Evolutionary conservation across 176 grass and related monocot species (phyloP).

Genomic region (Aegilops tauschii): DNA sequence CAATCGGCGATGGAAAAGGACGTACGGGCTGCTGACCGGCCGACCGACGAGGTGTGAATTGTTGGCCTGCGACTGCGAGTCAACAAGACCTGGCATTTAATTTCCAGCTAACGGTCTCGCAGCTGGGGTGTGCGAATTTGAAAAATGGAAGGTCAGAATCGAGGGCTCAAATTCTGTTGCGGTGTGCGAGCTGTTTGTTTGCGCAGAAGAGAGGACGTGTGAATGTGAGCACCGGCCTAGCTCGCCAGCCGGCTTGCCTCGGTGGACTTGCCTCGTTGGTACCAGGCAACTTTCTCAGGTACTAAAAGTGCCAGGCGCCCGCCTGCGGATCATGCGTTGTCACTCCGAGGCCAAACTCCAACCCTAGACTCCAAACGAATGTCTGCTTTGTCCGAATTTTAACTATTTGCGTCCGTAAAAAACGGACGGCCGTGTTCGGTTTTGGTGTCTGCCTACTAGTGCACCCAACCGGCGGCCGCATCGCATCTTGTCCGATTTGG

Average conservation of each 20-base stretch:
- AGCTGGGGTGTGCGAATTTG: background rate
- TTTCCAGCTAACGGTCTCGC: background rate
- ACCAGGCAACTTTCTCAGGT: too few relatives aligned
- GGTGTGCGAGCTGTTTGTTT: background rate
- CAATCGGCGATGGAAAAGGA: background rate
- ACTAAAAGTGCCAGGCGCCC: too few relatives aligned
- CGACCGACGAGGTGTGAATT: too few relatives aligned
- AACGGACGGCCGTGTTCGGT: too few relatives aligned
- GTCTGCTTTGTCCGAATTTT: too few relatives aligned
- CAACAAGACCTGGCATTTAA: background rate
- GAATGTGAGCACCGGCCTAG: background rate
- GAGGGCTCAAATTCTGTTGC: background rate
- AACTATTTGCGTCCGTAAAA: too few relatives aligned
- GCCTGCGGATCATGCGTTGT: too few relatives aligned
- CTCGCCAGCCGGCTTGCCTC: background rate
- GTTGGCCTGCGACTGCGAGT: background rate
- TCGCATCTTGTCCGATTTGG: too few relatives aligned
- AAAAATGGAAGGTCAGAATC: background rate
- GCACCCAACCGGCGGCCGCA: too few relatives aligned
- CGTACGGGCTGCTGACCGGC: background rate
- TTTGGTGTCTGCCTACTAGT: too few relatives aligned
- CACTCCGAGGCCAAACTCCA: too few relatives aligned
- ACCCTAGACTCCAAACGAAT: rapidly evolving
- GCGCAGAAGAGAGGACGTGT: background rate
- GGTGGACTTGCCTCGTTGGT: background rate